A percentile compares a stretch with the other conserved stretches of the same genome.
These are phyloP conservation scores for Metschnikowia corniflorae DNA, from an alignment of 805 yeast species.

Conservation along the genomic window DNA sequence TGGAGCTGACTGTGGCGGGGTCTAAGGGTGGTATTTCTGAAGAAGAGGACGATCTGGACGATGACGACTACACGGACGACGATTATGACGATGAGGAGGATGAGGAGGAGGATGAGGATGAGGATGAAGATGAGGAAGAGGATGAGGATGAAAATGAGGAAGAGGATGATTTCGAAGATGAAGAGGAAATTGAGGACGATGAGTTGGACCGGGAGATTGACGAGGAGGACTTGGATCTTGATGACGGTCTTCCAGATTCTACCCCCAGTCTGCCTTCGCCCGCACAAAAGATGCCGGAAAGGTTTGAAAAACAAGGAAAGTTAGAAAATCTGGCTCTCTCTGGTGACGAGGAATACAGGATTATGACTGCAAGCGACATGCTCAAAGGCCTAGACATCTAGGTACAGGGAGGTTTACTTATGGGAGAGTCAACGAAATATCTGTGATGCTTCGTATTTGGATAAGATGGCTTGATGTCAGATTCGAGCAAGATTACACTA, in stretches of 20 bases:
- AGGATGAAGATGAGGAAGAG: slow-evolving; percentile 9
- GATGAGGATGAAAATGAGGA: slow-evolving; percentile 11
- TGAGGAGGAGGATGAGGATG: slow-evolving; percentile 12
- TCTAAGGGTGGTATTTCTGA: slow-evolving; percentile 10
- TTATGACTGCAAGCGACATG: slow-evolving; percentile 15
- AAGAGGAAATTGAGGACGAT: slow-evolving; percentile 5
- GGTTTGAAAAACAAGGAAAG: slow-evolving; percentile 1
- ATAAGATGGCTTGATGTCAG: too few relatives aligned
- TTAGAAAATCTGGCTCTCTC: slow-evolving; percentile 1
- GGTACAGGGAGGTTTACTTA: too few relatives aligned
- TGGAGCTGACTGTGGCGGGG: slow-evolving; percentile 3
- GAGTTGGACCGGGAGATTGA: slow-evolving; percentile 6
- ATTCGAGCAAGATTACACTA: too few relatives aligned
- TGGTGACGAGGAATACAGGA: slow-evolving; percentile 6
- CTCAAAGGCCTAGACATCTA: slow-evolving; percentile 10
- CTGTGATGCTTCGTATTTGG: too few relatives aligned
- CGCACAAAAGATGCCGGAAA: too few relatives aligned
- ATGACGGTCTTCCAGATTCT: slow-evolving; percentile 12
- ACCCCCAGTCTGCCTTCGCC: too few relatives aligned
- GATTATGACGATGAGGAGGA: slow-evolving; percentile 12
- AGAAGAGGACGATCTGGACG: slow-evolving; percentile 8
- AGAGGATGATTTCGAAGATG: slow-evolving; percentile 6
- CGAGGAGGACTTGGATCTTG: slow-evolving; percentile 12
- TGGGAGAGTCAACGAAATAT: not conserved
- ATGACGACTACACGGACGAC: slow-evolving; percentile 9